Percentiles rank a stretch among this genome's conserved stretches.
These are phyloP conservation scores for Flaveria robusta DNA, from an alignment of 129 eudicot genomes.

Conservation along the genomic window DNA sequence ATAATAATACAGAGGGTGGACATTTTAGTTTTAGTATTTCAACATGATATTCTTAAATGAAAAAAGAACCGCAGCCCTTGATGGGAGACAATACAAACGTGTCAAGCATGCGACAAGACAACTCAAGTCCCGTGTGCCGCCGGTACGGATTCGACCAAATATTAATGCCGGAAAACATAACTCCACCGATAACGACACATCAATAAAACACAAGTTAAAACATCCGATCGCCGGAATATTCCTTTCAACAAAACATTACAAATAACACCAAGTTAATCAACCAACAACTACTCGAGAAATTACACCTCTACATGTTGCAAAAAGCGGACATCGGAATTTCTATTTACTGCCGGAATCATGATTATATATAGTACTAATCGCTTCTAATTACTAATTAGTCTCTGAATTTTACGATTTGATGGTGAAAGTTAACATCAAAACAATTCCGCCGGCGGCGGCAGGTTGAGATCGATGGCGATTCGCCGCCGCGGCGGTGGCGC, in stretches of 20 bases:
- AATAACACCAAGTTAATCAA: conserved; percentile 2
- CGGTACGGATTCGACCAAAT: conserved; percentile 28
- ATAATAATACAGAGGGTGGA: conserved; percentile 12
- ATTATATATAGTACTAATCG: too few species aligned
- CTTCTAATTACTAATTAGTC: conserved; percentile 29
- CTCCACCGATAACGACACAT: background rate
- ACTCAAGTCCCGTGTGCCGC: conserved; percentile 27
- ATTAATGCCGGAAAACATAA: background rate
- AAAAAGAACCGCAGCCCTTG: conserved; percentile 32
- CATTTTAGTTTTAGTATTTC: conserved; percentile 21
- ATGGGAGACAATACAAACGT: conserved; percentile 44
- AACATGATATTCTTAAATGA: background rate
- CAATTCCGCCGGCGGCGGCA: conserved; percentile 45
- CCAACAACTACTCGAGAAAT: conserved; percentile 29
- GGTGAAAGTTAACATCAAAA: background rate
- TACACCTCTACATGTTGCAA: conserved; percentile 38
- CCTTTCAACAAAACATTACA: conserved; percentile 21
- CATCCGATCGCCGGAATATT: conserved; percentile 10
- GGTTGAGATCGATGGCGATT: conserved; percentile 55
- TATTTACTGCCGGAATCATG: conserved; percentile 19
- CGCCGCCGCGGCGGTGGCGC: conserved; percentile 25
- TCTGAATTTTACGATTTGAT: background rate
- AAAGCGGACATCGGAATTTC: conserved; percentile 15
- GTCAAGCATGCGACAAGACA: conserved; percentile 42
- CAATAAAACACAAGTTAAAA: too few species aligned